Percentiles rank a stretch among this genome's conserved stretches.
Conservation (phyloP, 2,329 filamentous ascomycete species). For the Fusarium protoensiforme region DNA sequence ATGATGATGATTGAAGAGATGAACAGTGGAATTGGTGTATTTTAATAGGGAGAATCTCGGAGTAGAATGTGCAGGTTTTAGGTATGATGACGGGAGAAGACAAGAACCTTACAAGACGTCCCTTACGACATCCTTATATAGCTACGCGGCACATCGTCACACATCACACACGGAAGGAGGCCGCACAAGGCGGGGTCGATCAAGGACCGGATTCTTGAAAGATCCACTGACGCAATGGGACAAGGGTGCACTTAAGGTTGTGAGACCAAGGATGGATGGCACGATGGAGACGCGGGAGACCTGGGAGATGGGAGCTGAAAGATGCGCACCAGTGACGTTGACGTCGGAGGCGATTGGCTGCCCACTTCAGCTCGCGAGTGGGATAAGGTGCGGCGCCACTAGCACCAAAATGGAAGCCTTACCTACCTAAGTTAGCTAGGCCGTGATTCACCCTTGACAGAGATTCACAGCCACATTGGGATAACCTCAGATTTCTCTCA, state of each 20-base stretch:
- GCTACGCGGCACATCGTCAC: not conserved
- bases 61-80: not conserved
- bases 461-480: not conserved
- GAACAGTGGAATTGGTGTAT: not conserved
- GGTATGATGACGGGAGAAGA: not conserved
- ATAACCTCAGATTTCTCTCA: not conserved
- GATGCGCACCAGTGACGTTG: slow-evolving; percentile 32
- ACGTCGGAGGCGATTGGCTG: slow-evolving; percentile 14
- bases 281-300: not conserved
- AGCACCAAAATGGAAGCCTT: not conserved
- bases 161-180: not conserved
- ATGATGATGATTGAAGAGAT: slow-evolving; percentile 48
- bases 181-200: slow-evolving; percentile 1
- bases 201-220: slow-evolving; percentile 8
- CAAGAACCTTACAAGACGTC: not conserved
- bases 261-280: not conserved
- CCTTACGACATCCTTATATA: slow-evolving; percentile 19
- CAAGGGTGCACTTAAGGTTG: slow-evolving; percentile 10
- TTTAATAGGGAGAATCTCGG: too few relatives aligned
- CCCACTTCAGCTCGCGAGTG: not conserved
- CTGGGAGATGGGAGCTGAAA: not conserved
- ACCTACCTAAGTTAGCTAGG: not conserved
- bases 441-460: not conserved
- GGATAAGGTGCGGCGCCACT: slow-evolving; percentile 29
- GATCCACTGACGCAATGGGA: slow-evolving; percentile 34